Conservation (phyloP, 164 flowering plant species). For the Euptelea pleiosperma region DNA sequence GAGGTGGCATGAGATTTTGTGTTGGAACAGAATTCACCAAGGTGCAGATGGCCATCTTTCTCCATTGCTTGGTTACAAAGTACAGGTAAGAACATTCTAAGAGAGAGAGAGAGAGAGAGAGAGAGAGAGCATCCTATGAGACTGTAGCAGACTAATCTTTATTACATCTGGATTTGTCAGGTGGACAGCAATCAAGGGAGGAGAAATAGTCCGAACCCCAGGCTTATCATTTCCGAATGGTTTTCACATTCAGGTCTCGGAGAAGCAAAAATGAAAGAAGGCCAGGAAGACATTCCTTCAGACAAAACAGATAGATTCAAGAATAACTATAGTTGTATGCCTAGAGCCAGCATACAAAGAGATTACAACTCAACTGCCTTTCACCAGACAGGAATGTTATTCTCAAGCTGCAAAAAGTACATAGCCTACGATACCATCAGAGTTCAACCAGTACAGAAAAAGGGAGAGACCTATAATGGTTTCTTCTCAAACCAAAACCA, state of each 20-base stretch:
- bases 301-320: too few relatives aligned
- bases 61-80: slow-evolving; percentile 37
- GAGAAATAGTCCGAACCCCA: slow-evolving; percentile 76
- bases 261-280: slow-evolving; percentile 30
- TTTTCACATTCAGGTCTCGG: slow-evolving; percentile 46
- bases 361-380: not conserved
- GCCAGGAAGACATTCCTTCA: not conserved
- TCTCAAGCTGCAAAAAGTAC: slow-evolving; percentile 12
- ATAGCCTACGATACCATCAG: not conserved
- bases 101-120: not conserved
- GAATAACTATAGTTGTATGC: not conserved
- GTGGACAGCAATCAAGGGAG: slow-evolving; percentile 72
- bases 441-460: slow-evolving; percentile 6
- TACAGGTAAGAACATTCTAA: slow-evolving; percentile 32
- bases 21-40: slow-evolving; percentile 44
- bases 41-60: slow-evolving; percentile 38
- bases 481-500: slow-evolving; percentile 7
- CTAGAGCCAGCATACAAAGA: not conserved
- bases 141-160: slow-evolving; percentile 17
- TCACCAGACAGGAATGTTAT: not conserved
- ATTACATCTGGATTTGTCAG: slow-evolving; percentile 31
- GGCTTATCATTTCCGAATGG: slow-evolving; percentile 89
- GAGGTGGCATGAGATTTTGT: slow-evolving; percentile 49
- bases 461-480: slow-evolving; percentile 2
- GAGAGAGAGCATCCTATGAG: too few relatives aligned